A percentile compares a stretch with the other conserved stretches of the same genome.
Conservation (phyloP, 1,139 yeast species). For the Geotrichum carabidarum region DNA sequence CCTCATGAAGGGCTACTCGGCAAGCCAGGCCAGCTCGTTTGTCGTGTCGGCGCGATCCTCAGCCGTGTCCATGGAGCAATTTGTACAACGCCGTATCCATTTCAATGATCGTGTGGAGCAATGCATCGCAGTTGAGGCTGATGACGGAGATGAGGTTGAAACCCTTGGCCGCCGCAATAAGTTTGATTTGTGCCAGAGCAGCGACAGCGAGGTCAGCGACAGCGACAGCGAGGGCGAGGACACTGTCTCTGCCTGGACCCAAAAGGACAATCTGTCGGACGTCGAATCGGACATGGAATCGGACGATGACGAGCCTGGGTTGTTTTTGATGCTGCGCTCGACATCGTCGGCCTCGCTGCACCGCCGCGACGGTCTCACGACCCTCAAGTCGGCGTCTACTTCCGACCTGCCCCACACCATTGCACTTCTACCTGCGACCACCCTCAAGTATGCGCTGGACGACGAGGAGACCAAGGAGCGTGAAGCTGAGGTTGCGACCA, state of each 20-base stretch:
- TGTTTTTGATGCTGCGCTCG: constrained; percentile 50
- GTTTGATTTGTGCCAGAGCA: neutral
- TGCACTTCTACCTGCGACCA: constrained; percentile 72
- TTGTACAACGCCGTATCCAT: constrained; percentile 58
- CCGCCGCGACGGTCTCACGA: constrained; percentile 19
- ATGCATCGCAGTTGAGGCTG: constrained; percentile 67
- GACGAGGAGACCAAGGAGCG: constrained; percentile 60
- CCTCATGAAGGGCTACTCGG: constrained; percentile 11
- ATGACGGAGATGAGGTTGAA: constrained; percentile 54
- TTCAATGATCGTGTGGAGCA: constrained; percentile 91
- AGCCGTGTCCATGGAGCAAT: neutral
- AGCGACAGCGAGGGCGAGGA: neutral
- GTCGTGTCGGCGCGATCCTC: neutral
- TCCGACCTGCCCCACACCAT: constrained; percentile 44
- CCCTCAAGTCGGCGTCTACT: neutral
- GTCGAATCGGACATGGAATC: constrained; percentile 45
- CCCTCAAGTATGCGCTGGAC: constrained; percentile 70
- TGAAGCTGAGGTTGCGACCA: constrained; percentile 37
- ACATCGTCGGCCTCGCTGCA: constrained; percentile 35
- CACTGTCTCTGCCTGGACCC: neutral
- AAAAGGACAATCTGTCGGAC: constrained; percentile 22
- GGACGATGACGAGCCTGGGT: constrained; percentile 66
- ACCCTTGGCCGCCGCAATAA: neutral
- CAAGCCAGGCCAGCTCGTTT: neutral
- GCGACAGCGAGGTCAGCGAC: neutral